Evolutionary conservation across 305 asterid species (phyloP), one percentile per base, ranked within the genome.

Genomic region (Ilex paraguariensis): DNA sequence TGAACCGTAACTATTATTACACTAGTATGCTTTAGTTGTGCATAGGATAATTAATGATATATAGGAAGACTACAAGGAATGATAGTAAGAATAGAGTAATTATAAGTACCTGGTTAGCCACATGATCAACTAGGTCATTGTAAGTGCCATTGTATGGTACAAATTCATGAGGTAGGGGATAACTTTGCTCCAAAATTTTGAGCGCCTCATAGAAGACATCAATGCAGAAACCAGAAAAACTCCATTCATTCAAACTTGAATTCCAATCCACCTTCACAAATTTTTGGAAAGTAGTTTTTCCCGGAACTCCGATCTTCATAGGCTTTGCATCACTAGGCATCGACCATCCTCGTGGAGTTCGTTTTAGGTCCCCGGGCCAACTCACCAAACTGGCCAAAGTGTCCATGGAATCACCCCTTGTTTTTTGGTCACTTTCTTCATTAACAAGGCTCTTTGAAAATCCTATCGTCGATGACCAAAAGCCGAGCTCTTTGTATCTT

Each of bases 341-440:
- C 31, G 57, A 70, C 83, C 80, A 78, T 31, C 83, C 83, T 58
- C 57, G 75, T 8, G 83, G 83, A 21, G 42, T 56, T 68, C 81
- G 57, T 1, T 54, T 40, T 56, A 75, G 55, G 42, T 78, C 76
- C 46, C 78, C 83, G 0, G 81, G 80, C 83, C 83, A 78, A 55
- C 69, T 66, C 15, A 71, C 66, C 44, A 13, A 2, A 31, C 49
- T 54, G 4, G 39, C 32, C 57, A 73, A 60, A 0, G 30, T 13
- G 14, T 55, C 30, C 79, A 70, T 57, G 21, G n/a, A 53, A 54
- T 14, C 54, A 39, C 32, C 62, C 13, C 66, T 57, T 31, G 5
- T 21, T 16, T 46, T 39, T 12, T 15, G 56, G 6, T 21, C 45
- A 60, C 60, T 60, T 46, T 46, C 52, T 46, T 46, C 52, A 46